Conservation (phyloP, 768 basidiomycete genomes). For the Termitomyces sp. region DNA sequence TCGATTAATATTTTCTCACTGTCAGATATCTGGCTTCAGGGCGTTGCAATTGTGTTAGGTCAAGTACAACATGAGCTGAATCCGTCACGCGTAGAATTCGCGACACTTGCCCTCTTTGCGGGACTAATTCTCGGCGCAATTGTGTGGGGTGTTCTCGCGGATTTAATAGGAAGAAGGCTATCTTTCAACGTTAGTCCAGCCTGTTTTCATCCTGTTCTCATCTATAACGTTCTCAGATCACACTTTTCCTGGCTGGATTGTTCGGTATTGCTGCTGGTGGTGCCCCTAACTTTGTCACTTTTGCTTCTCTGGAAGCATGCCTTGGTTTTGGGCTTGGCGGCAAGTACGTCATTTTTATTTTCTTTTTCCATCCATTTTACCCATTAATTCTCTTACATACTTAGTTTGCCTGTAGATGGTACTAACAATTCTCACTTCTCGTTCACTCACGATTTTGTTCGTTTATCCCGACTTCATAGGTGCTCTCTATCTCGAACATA, state of each 20-base stretch:
- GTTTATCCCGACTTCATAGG: slow-evolving; percentile 17
- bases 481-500: slow-evolving; percentile 42
- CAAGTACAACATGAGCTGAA: slow-evolving; percentile 41
- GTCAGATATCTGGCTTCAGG: slow-evolving; percentile 44
- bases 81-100: slow-evolving; percentile 40
- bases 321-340: slow-evolving; percentile 50
- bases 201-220: background rate
- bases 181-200: slow-evolving; percentile 35
- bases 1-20: background rate
- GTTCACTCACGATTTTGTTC: no score
- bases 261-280: slow-evolving; percentile 51
- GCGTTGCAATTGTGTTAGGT: slow-evolving; percentile 41
- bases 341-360: slow-evolving; percentile 30
- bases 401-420: slow-evolving; percentile 46
- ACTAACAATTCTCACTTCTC: no score
- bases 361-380: slow-evolving; percentile 14
- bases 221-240: slow-evolving; percentile 16
- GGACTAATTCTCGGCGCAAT: slow-evolving; percentile 48
- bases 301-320: slow-evolving; percentile 43
- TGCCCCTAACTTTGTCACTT: slow-evolving; percentile 40
- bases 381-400: slow-evolving; percentile 11
- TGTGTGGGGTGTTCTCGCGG: slow-evolving; percentile 46
- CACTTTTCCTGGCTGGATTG: slow-evolving; percentile 34
- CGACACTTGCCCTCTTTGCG: slow-evolving; percentile 43
- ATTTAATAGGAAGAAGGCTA: slow-evolving; percentile 42